Conservation (phyloP, 805 yeast genomes). For the Blastobotrys terrestris region DNA sequence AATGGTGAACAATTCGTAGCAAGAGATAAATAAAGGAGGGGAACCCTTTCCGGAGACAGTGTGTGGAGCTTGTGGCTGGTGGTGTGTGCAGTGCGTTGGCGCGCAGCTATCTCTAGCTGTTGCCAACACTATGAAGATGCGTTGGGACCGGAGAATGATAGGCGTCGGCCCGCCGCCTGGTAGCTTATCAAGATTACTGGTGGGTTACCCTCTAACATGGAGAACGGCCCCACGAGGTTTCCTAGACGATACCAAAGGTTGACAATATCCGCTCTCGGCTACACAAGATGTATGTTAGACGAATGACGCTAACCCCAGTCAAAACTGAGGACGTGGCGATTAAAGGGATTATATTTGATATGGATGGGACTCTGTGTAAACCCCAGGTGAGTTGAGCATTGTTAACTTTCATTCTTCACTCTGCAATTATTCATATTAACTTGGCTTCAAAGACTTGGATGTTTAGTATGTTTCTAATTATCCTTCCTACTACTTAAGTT, state of each 20-base stretch:
- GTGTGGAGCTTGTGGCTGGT: not conserved
- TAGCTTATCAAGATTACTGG: no score
- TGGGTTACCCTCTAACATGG: no score
- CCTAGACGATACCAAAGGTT: no score
- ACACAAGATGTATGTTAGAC: not conserved
- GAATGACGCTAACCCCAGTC: slow-evolving; percentile 15
- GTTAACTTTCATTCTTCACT: no score
- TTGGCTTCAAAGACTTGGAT: slow-evolving; percentile 38
- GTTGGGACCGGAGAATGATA: not conserved
- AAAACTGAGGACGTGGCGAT: slow-evolving; percentile 29
- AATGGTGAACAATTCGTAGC: not conserved
- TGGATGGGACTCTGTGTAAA: slow-evolving; percentile 71
- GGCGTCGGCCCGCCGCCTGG: not conserved
- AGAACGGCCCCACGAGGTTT: no score
- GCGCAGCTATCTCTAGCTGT: not conserved
- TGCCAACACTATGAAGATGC: not conserved
- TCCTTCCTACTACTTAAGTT: not conserved
- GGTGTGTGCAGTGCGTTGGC: not conserved
- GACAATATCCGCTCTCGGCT: no score
- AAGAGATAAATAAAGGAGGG: not conserved
- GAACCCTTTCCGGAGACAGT: not conserved
- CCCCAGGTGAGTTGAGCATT: slow-evolving; percentile 50
- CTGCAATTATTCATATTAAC: not conserved
- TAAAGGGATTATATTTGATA: slow-evolving; percentile 60
- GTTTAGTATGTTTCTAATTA: slow-evolving; percentile 32